Evolutionary conservation across 2,329 filamentous ascomycete genomes (phyloP).

Genomic region (Calonectria henricotiae): DNA sequence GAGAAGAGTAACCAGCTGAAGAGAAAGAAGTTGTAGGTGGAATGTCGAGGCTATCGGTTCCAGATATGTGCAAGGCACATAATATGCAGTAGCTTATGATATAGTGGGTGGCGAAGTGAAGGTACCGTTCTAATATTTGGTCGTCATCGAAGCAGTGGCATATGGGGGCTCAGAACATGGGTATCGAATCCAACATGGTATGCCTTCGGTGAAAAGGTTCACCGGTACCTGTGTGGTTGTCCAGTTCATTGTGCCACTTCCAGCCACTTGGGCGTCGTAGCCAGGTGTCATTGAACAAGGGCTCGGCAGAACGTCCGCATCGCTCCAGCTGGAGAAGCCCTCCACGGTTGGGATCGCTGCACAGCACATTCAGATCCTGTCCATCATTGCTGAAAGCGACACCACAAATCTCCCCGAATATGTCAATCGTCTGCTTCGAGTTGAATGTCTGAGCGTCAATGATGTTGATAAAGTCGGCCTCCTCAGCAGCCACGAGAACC

Average conservation of each 20-base stretch:
- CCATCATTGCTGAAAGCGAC: slow-evolving; percentile 78
- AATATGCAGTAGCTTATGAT: neutral
- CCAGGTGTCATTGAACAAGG: slow-evolving; percentile 46
- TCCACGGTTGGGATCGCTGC: slow-evolving; percentile 77
- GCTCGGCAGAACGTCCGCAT: slow-evolving; percentile 56
- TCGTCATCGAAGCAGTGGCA: neutral
- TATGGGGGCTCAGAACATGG: slow-evolving; percentile 21
- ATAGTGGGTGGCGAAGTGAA: neutral
- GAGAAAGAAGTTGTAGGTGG: neutral
- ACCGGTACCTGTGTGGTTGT: slow-evolving; percentile 31
- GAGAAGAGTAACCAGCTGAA: slow-evolving; percentile 2
- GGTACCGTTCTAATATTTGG: neutral
- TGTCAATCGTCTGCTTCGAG: slow-evolving; percentile 79
- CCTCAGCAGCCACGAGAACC: slow-evolving; percentile 81
- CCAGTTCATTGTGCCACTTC: slow-evolving; percentile 38
- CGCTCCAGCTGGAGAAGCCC: slow-evolving; percentile 77
- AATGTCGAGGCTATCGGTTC: neutral
- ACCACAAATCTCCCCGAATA: slow-evolving; percentile 84
- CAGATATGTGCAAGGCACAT: no score
- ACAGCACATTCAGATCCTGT: slow-evolving; percentile 78
- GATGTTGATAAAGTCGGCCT: slow-evolving; percentile 81
- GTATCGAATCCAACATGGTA: slow-evolving; percentile 39
- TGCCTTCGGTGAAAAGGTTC: slow-evolving; percentile 44
- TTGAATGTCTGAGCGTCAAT: slow-evolving; percentile 78
- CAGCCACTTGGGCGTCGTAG: slow-evolving; percentile 28